phyloP scores from a whole-genome alignment of 2,329 filamentous ascomycete genomes.

The Penicillium griseofulvum region DNA sequence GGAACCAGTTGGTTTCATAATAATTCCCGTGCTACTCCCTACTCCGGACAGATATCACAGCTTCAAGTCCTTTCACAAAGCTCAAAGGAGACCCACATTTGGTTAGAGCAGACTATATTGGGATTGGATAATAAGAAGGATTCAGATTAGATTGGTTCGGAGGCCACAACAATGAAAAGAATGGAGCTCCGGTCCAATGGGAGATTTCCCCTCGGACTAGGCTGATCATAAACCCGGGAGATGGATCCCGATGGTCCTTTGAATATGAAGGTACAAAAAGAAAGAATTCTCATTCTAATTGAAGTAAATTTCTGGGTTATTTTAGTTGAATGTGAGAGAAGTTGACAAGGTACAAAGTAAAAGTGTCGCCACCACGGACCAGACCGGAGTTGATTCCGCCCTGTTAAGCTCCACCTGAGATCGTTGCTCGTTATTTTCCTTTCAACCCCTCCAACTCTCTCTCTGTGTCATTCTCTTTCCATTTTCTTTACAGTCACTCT shows the following conservation, averaged over 20 bases:
- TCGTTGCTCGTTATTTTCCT: conserved; percentile 5
- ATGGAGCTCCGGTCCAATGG: not conserved
- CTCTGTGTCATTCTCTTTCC: not conserved
- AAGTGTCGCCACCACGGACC: conserved; percentile 16
- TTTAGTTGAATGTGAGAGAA: no score
- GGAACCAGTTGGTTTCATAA: not conserved
- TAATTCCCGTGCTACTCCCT: not conserved
- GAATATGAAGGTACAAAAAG: not conserved
- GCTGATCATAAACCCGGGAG: not conserved
- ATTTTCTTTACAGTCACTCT: not conserved
- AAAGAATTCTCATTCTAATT: not conserved
- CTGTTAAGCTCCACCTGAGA: conserved; percentile 10
- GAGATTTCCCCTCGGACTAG: not conserved
- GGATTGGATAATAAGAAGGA: not conserved
- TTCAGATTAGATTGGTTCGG: not conserved
- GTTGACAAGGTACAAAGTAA: not conserved
- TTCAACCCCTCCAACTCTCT: not conserved
- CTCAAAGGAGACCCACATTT: not conserved
- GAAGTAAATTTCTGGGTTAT: not conserved
- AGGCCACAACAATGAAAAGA: not conserved
- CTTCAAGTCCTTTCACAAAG: not conserved
- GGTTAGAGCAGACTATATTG: not conserved
- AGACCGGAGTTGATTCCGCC: conserved; percentile 19
- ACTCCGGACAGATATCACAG: not conserved
- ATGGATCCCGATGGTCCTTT: not conserved